Percentiles rank a stretch among this genome's conserved stretches.
Evolutionary conservation across 176 grass and related monocot genomes (phyloP).

Genomic region (Rhynchospora tenuis): DNA sequence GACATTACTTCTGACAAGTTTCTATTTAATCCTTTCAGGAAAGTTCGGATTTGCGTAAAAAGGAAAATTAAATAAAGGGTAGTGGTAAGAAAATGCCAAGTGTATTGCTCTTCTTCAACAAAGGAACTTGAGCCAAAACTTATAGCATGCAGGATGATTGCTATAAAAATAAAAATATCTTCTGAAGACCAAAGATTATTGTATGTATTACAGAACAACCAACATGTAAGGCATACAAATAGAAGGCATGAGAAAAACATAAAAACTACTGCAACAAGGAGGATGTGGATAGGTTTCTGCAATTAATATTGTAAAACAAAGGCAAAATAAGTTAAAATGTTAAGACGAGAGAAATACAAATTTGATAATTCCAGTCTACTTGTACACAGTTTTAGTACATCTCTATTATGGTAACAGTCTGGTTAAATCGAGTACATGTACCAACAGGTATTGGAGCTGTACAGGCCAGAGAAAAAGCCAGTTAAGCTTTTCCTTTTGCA

Average conservation of each 20-base stretch:
- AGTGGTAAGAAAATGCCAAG: conserved; percentile 83
- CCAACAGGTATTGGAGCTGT: neutral
- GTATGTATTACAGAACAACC: conserved; percentile 26
- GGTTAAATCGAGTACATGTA: neutral
- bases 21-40: conserved; percentile 40
- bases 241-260: conserved; percentile 66
- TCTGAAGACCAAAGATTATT: conserved; percentile 41
- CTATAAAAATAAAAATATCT: conserved; percentile 65
- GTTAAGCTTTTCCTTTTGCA: neutral
- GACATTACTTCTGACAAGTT: conserved; percentile 22
- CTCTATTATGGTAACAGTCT: neutral
- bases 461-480: neutral
- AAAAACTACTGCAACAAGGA: conserved; percentile 50
- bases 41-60: conserved; percentile 36
- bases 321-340: conserved; percentile 25
- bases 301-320: conserved; percentile 21
- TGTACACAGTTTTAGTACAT: neutral
- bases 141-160: conserved; percentile 47
- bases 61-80: conserved; percentile 87
- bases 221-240: conserved; percentile 31
- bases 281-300: conserved; percentile 86
- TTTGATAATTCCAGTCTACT: neutral
- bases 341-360: conserved; percentile 20
- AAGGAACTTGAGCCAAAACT: conserved; percentile 87
- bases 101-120: conserved; percentile 99